Base-by-base conservation (phyloP, 495 filamentous ascomycete genomes). In the Astrocystis sublimbata region DNA sequence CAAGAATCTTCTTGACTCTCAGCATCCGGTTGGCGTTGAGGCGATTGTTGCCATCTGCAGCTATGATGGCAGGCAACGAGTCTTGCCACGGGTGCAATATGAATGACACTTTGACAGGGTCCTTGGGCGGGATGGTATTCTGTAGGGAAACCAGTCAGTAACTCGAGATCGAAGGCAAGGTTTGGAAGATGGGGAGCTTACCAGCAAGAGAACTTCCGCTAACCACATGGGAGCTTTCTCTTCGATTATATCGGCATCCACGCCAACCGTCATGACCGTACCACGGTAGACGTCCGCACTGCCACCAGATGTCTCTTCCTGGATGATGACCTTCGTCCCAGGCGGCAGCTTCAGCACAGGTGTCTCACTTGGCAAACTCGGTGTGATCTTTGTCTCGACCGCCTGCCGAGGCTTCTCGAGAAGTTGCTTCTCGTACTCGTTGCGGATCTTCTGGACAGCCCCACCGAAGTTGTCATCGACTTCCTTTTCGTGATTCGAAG, bases 11-110 rank as follows among this genome's bases (percentile, higher is more conserved):
- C 78, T 91, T 93, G 3, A 93, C 90, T 45, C 94, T 85, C 30
- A 98, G 82, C 96, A 98, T 98, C 30, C 94, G 83, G 69, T 98
- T 98, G 30, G 94, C 94, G 71, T 98, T 98, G 60, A 98, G 82
- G 30, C 94, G 86, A 51, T 91, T 89, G 65, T 92, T 94, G 36
- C 88, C 82, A 58, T 92, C 88, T 3, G 84, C 74, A 49, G 86
- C 83, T 51, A 81, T 83, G 41, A 91, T 85, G 53, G 80, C 82
- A 4, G 92, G 93, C 58, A 97, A 75, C 23, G 81, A 76, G 65
- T 93, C 88, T 65, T 90, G 84, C 76, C 87, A 92, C 9, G 94
- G 96, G 68, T 93, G 85, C 50, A 98, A 76, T 13, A 96, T 83
- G 71, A 98, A 98, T 19, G 90, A 91, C 33, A 98, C 84, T 78